Evolutionary conservation across 306 rosid species (phyloP), one percentile per base, ranked within the genome.

Genomic region (Ammopiptanthus mongolicus): DNA sequence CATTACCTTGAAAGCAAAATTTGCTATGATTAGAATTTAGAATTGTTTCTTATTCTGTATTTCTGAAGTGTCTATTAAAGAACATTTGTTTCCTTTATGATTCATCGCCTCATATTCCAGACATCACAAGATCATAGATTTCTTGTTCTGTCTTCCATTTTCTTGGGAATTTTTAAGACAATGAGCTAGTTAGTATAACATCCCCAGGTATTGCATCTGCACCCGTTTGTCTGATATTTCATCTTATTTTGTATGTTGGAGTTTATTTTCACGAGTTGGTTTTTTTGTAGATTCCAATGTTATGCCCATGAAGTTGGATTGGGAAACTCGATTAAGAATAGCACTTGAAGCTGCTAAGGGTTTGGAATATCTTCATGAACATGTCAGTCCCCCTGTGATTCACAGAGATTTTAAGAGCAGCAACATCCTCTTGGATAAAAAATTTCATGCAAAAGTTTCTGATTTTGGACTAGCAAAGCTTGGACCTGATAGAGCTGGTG

Each of bases 351-450:
- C 97, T 80, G 98, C 98, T 0, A 91, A 84, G 81, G 98, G 96
- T 65, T 81, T 95, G 85, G 98, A 95, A 82, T 90, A 91, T 86
- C 91, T 95, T 78, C 98, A 95, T 36, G 98, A 95, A 81, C 93
- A 91, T 34, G 93, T 95, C 55, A 85, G 79, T 31, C 97, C 97
- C 61, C 97, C 98, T 4, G 96, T 95, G 63, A 95, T 91, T 73
- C 98, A 95, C 79, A 86, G 98, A 83, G 97, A 95, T 85, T 91
- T 95, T 58, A 95, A 95, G 86, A 91, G 97, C 82, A 95, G 98
- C 84, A 95, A 95, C 85, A 88, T 95, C 73, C 91, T 95, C 74
- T 69, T 91, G 76, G 98, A 90, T 84, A 90, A 74, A 86, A 82
- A 83, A 19, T 81, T 88, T 75, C 97, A 88, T 72, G 92, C 97